Evolutionary conservation across 1,284 basidiomycete genomes (phyloP).

Genomic region (Tilletia horrida): DNA sequence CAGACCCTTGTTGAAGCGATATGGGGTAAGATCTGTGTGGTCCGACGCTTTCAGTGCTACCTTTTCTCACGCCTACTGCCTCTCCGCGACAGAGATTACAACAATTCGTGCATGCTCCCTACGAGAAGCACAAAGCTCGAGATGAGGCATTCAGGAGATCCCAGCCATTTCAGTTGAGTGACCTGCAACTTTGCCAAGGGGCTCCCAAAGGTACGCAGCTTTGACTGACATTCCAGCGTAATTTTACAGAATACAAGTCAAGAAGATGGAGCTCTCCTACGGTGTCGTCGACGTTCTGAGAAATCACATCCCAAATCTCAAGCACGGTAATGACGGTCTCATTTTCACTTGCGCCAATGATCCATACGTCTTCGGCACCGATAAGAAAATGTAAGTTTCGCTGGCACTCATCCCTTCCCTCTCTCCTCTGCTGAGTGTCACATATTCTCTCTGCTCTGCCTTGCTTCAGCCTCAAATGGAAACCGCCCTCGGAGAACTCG

Average conservation of each 20-base stretch:
- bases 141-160: not conserved
- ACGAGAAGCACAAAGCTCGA: not conserved
- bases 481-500: slow-evolving; percentile 94
- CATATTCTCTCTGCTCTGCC: not conserved
- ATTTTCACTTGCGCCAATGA: slow-evolving; percentile 91
- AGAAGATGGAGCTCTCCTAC: slow-evolving; percentile 85
- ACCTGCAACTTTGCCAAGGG: too few species aligned
- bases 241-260: slow-evolving; percentile 65
- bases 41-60: slow-evolving; percentile 27
- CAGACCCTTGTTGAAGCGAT: slow-evolving; percentile 76
- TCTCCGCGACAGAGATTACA: slow-evolving; percentile 18
- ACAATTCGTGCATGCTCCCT: not conserved
- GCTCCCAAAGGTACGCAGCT: not conserved
- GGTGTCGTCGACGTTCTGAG: slow-evolving; percentile 78
- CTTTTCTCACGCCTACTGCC: not conserved
- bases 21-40: slow-evolving; percentile 66
- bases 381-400: slow-evolving; percentile 74
- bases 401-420: slow-evolving; percentile 12
- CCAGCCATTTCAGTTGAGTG: not conserved
- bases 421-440: not conserved
- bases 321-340: slow-evolving; percentile 92
- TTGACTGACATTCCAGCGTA: not conserved
- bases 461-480: slow-evolving; percentile 72
- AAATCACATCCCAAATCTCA: slow-evolving; percentile 77
- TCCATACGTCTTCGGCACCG: slow-evolving; percentile 83